A percentile compares a stretch with the other conserved stretches of the same genome.
phyloP scores from a whole-genome alignment of 2,329 filamentous ascomycete genomes.

The Cytospora mali region DNA sequence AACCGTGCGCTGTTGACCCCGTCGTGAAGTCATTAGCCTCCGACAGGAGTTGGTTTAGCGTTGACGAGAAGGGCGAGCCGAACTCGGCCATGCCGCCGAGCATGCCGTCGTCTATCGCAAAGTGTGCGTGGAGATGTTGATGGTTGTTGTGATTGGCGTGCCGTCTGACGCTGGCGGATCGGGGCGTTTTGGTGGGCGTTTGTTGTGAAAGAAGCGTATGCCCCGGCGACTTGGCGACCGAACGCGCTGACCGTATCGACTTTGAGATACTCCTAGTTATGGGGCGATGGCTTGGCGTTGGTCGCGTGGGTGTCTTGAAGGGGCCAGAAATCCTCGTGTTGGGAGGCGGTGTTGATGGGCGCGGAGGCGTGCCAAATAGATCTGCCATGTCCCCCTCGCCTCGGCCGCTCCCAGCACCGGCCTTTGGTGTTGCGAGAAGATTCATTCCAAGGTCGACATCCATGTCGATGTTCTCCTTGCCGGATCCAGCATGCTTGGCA shows the following conservation, averaged over 20 bases:
- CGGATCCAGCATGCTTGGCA: slow-evolving; percentile 39
- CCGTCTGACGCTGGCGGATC: slow-evolving; percentile 38
- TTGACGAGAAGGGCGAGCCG: slow-evolving; percentile 63
- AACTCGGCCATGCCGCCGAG: slow-evolving; percentile 34
- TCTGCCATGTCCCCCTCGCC: slow-evolving; percentile 47
- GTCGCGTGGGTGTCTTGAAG: slow-evolving; percentile 66
- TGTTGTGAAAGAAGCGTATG: slow-evolving; percentile 45
- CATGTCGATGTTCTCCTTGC: slow-evolving; percentile 47
- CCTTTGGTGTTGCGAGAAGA: slow-evolving; percentile 36
- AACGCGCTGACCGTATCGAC: slow-evolving; percentile 53
- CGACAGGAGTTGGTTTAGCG: slow-evolving; percentile 65
- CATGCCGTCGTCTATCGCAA: slow-evolving; percentile 38
- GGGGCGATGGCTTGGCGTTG: slow-evolving; percentile 62
- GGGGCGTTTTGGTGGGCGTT: slow-evolving; percentile 51
- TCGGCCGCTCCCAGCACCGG: slow-evolving; percentile 35
- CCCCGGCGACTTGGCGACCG: slow-evolving; percentile 47
- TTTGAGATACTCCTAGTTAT: slow-evolving; percentile 63
- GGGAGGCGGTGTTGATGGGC: slow-evolving; percentile 57
- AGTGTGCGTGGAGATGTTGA: slow-evolving; percentile 38
- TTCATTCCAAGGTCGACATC: slow-evolving; percentile 5
- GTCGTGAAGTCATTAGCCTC: slow-evolving; percentile 53
- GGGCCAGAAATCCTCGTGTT: slow-evolving; percentile 48
- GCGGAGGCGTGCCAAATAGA: slow-evolving; percentile 66
- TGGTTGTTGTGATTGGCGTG: slow-evolving; percentile 41
- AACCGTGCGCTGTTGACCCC: slow-evolving; percentile 41